Evolutionary conservation across 306 rosid species (phyloP), one percentile per base, ranked within the genome.

Genomic region (Quillaja saponaria): DNA sequence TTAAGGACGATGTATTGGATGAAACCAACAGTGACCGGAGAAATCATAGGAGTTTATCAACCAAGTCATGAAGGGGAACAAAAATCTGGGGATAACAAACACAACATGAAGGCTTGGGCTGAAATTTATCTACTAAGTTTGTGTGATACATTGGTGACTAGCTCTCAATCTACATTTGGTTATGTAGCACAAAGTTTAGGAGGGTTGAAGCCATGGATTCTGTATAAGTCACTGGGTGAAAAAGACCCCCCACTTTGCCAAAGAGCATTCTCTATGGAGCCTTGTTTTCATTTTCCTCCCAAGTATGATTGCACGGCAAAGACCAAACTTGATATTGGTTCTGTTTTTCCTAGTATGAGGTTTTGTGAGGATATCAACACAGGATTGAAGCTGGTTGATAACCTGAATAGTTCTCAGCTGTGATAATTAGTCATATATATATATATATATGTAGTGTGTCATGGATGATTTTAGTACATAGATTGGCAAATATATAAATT

Each of bases 331-430:
- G 81, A 75, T 49, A 76, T 79, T 8, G 71, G 80, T 25, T 33
- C 19, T 10, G 9, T 73, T 12, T 79, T 78, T 34, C 80, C 83
- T 34, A 70, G 69, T 18, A 76, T 78, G 54, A 73, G 63, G 71
- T 79, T 69, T 42, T 78, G 83, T 14, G 80, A 78, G 73, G 83
- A 78, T 64, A 68, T 78, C 76, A 68, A 80, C 49, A 73, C 80
- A 80, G 83, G 83, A 60, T 76, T 78, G 42, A 78, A 78, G 64
- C 33, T 78, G 75, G 71, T 63, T 52, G 54, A 46, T 75, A 14
- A 40, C n/a, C n/a, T n/a, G n/a, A n/a, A n/a, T n/a, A n/a, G n/a
- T n/a, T n/a, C n/a, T n/a, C 28, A 51, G 25, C 16, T 44, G 35
- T 56, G 44, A 57, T 53, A 49, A 58, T 72, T 64, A 76, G 76